phyloP scores from a whole-genome alignment of 352 stramenopile genomes.

The Globisporangium yorkense region DNA sequence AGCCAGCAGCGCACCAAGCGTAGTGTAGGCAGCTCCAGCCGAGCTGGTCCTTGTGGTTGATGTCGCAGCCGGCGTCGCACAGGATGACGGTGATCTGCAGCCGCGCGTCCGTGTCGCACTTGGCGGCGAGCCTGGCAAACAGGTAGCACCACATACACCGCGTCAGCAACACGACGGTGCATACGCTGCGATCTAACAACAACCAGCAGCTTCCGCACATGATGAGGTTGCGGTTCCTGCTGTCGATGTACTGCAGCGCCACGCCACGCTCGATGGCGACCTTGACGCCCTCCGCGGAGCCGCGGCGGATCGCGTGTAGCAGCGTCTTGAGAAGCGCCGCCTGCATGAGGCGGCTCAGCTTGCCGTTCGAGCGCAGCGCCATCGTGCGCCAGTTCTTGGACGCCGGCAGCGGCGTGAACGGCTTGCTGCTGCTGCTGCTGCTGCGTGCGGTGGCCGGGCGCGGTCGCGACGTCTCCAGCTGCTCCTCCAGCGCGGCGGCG shows the following conservation, averaged over 20 bases:
- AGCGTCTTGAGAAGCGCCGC: constrained; percentile 80
- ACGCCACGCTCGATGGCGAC: constrained; percentile 83
- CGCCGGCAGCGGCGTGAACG: constrained; percentile 43
- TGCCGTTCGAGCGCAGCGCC: constrained; percentile 52
- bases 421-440: constrained; percentile 10
- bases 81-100: constrained; percentile 83
- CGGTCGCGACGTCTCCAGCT: neutral
- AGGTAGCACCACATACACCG: neutral
- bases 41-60: constrained; percentile 79
- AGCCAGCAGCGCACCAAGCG: constrained; percentile 45
- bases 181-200: neutral
- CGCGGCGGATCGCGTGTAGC: constrained; percentile 70
- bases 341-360: constrained; percentile 74
- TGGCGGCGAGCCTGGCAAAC: constrained; percentile 47
- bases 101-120: constrained; percentile 77
- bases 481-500: neutral
- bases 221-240: constrained; percentile 70
- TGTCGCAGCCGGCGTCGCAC: constrained; percentile 75
- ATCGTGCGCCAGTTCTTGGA: constrained; percentile 39
- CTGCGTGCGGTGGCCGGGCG: neutral
- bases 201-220: constrained; percentile 33
- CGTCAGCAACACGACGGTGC: neutral
- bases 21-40: constrained; percentile 86
- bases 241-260: constrained; percentile 70
- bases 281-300: constrained; percentile 76